Percentiles rank a stretch among this genome's conserved stretches.
phyloP scores from a whole-genome alignment of 768 basidiomycete species.

The Boletellus emodensis region DNA sequence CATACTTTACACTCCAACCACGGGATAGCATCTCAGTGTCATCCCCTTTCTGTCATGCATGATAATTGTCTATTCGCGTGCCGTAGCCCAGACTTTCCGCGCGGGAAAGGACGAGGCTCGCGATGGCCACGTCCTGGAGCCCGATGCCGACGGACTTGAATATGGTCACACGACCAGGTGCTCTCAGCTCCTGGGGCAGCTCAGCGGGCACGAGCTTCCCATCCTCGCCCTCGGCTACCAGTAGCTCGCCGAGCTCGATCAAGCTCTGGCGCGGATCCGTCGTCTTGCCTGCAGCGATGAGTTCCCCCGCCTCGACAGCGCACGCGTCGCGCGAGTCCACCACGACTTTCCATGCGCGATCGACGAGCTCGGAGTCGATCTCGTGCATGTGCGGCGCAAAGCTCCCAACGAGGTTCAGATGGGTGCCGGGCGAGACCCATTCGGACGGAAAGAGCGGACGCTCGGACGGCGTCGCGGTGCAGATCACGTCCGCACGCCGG shows the following conservation, averaged over 20 bases:
- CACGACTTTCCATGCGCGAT: slow-evolving; percentile 52
- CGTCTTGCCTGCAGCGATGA: slow-evolving; percentile 51
- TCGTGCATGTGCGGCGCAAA: slow-evolving; percentile 82
- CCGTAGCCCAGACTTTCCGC: slow-evolving; percentile 57
- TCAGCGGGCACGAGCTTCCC: slow-evolving; percentile 11
- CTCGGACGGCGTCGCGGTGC: slow-evolving; percentile 70
- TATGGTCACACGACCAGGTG: slow-evolving; percentile 55
- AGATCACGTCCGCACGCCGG: slow-evolving; percentile 45
- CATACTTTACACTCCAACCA: too few relatives aligned
- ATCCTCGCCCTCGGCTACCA: slow-evolving; percentile 32
- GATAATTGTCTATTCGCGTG: slow-evolving; percentile 44
- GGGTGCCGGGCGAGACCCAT: slow-evolving; percentile 59
- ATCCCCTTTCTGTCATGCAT: slow-evolving; percentile 16
- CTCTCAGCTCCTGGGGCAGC: slow-evolving; percentile 10
- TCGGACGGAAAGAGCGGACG: slow-evolving; percentile 64
- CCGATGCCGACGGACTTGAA: slow-evolving; percentile 90
- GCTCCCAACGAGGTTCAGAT: slow-evolving; percentile 76
- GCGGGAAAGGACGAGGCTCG: slow-evolving; percentile 58
- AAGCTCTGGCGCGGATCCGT: slow-evolving; percentile 37
- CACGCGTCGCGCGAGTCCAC: slow-evolving; percentile 78
- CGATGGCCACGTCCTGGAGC: slow-evolving; percentile 84
- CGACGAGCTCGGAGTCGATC: slow-evolving; percentile 55
- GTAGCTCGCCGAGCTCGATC: slow-evolving; percentile 63
- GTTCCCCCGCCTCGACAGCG: slow-evolving; percentile 74
- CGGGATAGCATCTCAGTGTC: too few relatives aligned